Evolutionary conservation across 176 grass and related monocot species (phyloP).

Genomic region (Chrysopogon serrulatus): DNA sequence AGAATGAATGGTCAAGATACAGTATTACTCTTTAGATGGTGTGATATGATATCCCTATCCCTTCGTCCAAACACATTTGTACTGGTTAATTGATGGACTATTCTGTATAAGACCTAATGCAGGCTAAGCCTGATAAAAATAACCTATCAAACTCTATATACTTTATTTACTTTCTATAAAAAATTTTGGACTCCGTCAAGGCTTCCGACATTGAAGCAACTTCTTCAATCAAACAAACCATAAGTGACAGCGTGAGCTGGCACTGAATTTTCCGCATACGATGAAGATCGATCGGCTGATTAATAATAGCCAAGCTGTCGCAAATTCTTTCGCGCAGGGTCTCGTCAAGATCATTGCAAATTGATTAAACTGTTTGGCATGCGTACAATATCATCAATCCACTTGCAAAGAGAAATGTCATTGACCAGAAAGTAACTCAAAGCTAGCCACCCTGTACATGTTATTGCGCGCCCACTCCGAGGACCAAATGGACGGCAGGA

Average conservation of each 20-base stretch:
- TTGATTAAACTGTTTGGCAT: not conserved
- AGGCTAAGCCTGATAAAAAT: too few relatives aligned
- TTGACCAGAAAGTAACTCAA: not conserved
- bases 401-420: constrained; percentile 4
- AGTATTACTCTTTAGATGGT: too few relatives aligned
- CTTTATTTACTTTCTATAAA: not conserved
- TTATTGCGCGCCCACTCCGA: not conserved
- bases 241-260: not conserved
- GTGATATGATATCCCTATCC: too few relatives aligned
- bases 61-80: too few relatives aligned
- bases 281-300: not conserved
- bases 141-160: not conserved
- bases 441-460: not conserved
- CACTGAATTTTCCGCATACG: not conserved
- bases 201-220: not conserved
- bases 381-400: not conserved
- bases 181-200: not conserved
- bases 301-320: not conserved
- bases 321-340: not conserved
- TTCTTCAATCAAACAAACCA: constrained; percentile 2
- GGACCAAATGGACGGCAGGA: not conserved
- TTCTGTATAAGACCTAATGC: too few relatives aligned
- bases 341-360: not conserved
- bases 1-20: too few relatives aligned
- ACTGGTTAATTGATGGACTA: not conserved